Conservation (phyloP, 306 rosid species). For the Malus domestica region DNA sequence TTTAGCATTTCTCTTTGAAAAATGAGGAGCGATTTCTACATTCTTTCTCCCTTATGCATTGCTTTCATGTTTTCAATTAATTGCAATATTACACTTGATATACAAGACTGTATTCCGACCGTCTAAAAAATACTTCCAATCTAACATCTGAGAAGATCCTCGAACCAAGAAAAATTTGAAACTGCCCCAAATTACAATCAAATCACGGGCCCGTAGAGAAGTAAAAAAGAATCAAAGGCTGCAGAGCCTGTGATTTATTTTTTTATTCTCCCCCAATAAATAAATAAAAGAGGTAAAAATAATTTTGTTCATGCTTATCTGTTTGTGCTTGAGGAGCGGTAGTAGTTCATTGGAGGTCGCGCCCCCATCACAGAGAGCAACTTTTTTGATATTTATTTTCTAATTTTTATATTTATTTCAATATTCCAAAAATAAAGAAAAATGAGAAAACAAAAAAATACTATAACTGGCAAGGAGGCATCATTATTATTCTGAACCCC, state of each 20-base stretch:
- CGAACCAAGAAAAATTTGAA: not conserved
- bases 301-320: conserved; percentile 30
- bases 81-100: accelerated
- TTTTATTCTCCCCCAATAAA: not conserved
- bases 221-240: not conserved
- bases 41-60: too few species aligned
- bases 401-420: not conserved
- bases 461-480: not conserved
- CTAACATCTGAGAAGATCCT: not conserved
- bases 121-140: too few species aligned
- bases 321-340: conserved; percentile 16
- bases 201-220: not conserved
- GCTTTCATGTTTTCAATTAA: too few species aligned
- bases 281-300: not conserved
- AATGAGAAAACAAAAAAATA: not conserved
- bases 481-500: conserved; percentile 1
- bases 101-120: accelerated
- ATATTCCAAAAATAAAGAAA: not conserved
- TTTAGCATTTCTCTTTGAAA: too few species aligned
- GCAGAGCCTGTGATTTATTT: not conserved
- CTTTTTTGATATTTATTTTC: not conserved
- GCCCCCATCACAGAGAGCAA: conserved; percentile 32
- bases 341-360: conserved; percentile 35
- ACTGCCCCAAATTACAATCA: not conserved
- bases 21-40: too few species aligned